A percentile compares a stretch with the other conserved stretches of the same genome.
phyloP scores from a whole-genome alignment of 139 green algal species.

The Chlorella ohadii region DNA sequence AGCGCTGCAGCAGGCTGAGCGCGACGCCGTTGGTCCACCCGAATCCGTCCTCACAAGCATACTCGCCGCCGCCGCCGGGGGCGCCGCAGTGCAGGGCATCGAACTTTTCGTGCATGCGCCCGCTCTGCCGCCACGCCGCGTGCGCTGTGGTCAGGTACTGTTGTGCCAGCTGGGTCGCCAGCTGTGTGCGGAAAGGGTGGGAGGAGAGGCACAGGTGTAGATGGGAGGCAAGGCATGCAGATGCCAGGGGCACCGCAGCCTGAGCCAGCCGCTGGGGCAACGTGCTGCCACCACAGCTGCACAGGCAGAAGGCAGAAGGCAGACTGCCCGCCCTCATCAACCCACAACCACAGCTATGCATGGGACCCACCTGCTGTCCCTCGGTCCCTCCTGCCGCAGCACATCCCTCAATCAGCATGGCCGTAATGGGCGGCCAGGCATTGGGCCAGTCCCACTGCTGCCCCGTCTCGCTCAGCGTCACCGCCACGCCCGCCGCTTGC shows the following conservation, averaged over 20 bases:
- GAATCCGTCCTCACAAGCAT: constrained; percentile 73
- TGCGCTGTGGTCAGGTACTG: constrained; percentile 57
- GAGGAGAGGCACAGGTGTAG: no score
- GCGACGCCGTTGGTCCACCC: constrained; percentile 90
- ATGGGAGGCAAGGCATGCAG: no score
- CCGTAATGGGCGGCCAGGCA: constrained; percentile 91
- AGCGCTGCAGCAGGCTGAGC: constrained; percentile 68
- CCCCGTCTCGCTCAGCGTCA: constrained; percentile 65
- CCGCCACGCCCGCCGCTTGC: constrained; percentile 67
- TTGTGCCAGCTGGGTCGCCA: constrained; percentile 58
- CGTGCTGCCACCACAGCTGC: no score
- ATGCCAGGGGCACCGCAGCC: no score
- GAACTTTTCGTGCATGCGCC: constrained; percentile 83
- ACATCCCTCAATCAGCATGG: constrained; percentile 75
- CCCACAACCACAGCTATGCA: no score
- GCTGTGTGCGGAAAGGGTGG: no score
- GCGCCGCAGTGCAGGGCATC: constrained; percentile 37
- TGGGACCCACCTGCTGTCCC: constrained; percentile 5
- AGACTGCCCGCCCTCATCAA: no score
- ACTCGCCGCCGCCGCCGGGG: constrained; percentile 54
- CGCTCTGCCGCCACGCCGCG: constrained; percentile 19
- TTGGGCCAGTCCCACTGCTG: constrained; percentile 98
- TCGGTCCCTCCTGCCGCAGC: not conserved
- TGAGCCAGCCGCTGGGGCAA: no score
- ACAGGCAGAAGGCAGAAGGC: no score